Base-by-base conservation (phyloP, 257 asterid genomes). In the Lantana camara region DNA sequence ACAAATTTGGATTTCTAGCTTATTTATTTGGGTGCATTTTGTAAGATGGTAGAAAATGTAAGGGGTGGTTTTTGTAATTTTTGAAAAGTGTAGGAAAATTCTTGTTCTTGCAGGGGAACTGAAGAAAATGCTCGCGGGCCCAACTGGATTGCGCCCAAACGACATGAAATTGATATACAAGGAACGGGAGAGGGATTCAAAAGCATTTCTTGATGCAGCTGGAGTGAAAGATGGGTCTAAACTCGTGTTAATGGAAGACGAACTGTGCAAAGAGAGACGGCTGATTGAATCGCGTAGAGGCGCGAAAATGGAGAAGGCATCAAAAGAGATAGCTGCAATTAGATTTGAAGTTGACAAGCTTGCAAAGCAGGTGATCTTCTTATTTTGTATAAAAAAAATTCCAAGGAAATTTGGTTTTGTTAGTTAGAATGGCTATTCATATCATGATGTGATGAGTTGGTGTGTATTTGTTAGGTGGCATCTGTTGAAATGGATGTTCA, bases 161-260 rank as follows among this genome's bases (percentile, higher is more conserved):
- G 85, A 86, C 71, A 88, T 81, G 71, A 83, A 77, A 66, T 19
- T 86, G 65, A 63, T 83, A 14, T 86, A 73, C 70, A 83, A 81
- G 72, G 91, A 86, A 9, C 81, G 62, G 49, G 91, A 81, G 71
- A 86, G 78, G 71, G 86, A 79, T 67, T 83, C 95, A 21, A 83
- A 73, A 38, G 49, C 15, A 13, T 83, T 83, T 74, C 95, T 86
- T 75, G 95, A 86, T 69, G 58, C 60, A 51, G 72, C 77, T 56
- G 95, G 95, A 9, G 82, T 83, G 40, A 83, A 75, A 42, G 64
- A 82, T 56, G 89, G 91, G 42, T 86, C 91, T 49, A 86, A 82
- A 62, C 53, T 83, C 37, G 73, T 76, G 7, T 9, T 86, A 22
- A 14, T 75, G 59, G 95, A 83, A 60, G 89, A 83, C 49, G 87